Conservation (phyloP, 805 yeast genomes). For the Starmera caribaea region DNA sequence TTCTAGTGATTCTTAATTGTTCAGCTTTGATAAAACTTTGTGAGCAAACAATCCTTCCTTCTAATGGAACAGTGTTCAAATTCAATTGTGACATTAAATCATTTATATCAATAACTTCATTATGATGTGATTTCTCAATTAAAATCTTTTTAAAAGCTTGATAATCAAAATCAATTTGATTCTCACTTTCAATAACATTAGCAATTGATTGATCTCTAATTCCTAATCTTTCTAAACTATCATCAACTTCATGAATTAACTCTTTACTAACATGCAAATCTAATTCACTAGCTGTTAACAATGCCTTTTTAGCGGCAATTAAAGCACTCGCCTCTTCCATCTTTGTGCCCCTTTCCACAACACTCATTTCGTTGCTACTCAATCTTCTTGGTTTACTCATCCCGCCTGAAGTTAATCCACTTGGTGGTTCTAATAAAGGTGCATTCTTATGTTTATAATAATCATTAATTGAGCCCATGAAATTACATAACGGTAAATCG, state of each 20-base stretch:
- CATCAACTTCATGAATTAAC: slow-evolving; percentile 19
- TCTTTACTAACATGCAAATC: slow-evolving; percentile 25
- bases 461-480: slow-evolving; percentile 24
- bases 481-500: slow-evolving; percentile 22
- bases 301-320: slow-evolving; percentile 48
- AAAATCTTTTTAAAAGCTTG: slow-evolving; percentile 12
- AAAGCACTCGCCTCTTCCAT: slow-evolving; percentile 43
- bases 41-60: slow-evolving; percentile 45
- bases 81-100: too few relatives aligned
- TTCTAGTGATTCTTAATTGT: slow-evolving; percentile 53
- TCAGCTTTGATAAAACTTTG: slow-evolving; percentile 41
- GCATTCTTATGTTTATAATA: slow-evolving; percentile 4
- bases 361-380: slow-evolving; percentile 2
- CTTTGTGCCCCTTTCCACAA: slow-evolving; percentile 5
- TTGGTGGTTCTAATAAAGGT: too few relatives aligned
- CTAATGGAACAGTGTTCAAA: slow-evolving; percentile 20
- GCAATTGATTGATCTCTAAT: slow-evolving; percentile 22
- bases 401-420: background rate
- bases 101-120: background rate
- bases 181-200: slow-evolving; percentile 11
- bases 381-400: slow-evolving; percentile 1
- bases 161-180: slow-evolving; percentile 10
- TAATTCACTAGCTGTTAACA: slow-evolving; percentile 42
- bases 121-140: slow-evolving; percentile 8
- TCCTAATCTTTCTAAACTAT: slow-evolving; percentile 27